These are phyloP conservation scores for Eleusine indica DNA, from an alignment of 176 grass and related monocot species.

Conservation along the genomic window DNA sequence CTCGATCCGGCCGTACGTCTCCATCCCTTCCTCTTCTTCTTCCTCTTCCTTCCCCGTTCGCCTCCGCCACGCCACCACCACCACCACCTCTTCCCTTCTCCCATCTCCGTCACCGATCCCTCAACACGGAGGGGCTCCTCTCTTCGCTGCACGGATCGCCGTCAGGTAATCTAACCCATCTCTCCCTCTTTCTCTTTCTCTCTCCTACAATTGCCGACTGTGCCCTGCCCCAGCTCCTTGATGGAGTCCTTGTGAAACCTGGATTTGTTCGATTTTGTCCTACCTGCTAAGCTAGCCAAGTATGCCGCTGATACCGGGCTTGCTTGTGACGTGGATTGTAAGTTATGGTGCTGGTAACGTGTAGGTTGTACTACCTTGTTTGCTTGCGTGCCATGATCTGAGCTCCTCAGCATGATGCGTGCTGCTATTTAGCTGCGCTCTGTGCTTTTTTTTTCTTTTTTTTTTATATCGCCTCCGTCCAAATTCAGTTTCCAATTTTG, in stretches of 20 bases:
- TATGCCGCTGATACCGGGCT: neutral
- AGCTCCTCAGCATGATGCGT: neutral
- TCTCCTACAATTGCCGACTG: neutral
- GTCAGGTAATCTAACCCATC: conserved; percentile 3
- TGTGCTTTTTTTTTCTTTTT: neutral
- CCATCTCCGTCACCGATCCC: neutral
- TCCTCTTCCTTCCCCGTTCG: neutral
- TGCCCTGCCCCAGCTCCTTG: neutral
- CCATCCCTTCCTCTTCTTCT: neutral
- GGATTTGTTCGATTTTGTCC: conserved; percentile 5
- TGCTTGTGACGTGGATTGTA: neutral
- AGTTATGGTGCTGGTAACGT: neutral
- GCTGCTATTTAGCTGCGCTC: neutral
- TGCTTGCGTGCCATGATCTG: neutral
- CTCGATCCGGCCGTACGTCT: conserved; percentile 15
- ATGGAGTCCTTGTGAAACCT: neutral
- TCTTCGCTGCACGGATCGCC: conserved; percentile 10
- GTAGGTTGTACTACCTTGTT: neutral
- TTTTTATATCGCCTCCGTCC: neutral
- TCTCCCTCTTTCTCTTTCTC: neutral
- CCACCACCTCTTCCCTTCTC: neutral
- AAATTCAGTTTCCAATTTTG: neutral
- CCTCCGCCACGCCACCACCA: conserved; percentile 32
- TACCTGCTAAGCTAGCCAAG: neutral
- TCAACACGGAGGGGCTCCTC: neutral